Evolutionary conservation across 1,139 yeast genomes (phyloP).

Genomic region (Blastobotrys apis): DNA sequence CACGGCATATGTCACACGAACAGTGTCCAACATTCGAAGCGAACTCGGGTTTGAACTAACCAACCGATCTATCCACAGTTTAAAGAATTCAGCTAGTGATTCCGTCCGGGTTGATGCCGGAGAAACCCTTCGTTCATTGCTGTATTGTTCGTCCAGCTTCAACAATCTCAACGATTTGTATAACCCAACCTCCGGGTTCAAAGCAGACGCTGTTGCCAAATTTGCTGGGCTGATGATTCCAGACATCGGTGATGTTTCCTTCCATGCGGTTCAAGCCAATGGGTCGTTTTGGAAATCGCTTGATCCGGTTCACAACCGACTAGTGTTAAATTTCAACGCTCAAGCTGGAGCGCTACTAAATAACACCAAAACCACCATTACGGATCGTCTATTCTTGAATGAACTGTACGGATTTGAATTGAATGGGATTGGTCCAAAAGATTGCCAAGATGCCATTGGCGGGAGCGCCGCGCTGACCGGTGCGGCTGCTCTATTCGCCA

Average conservation of each 20-base stretch:
- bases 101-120: conserved; percentile 38
- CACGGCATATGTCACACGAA: conserved; percentile 37
- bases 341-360: conserved; percentile 6
- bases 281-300: conserved; percentile 18
- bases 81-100: conserved; percentile 43
- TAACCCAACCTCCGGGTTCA: conserved; percentile 47
- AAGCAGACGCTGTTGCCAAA: conserved; percentile 54
- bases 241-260: conserved; percentile 44
- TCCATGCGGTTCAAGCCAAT: conserved; percentile 29
- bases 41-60: conserved; percentile 63
- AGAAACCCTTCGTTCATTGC: conserved; percentile 21
- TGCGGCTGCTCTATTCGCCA: conserved; percentile 39
- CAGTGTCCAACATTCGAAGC: conserved; percentile 31
- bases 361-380: conserved; percentile 19
- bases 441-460: conserved; percentile 54
- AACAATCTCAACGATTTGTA: conserved; percentile 19
- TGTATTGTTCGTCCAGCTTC: neutral
- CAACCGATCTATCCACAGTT: conserved; percentile 23
- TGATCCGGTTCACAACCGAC: conserved; percentile 10
- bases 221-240: conserved; percentile 49
- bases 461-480: conserved; percentile 2
- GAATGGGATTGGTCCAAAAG: conserved; percentile 86
- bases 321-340: conserved; percentile 8
- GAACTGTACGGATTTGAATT: conserved; percentile 72
- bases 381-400: conserved; percentile 58